Conservation (phyloP, 2,329 filamentous ascomycete species). For the Cyphellophora attinorum region DNA sequence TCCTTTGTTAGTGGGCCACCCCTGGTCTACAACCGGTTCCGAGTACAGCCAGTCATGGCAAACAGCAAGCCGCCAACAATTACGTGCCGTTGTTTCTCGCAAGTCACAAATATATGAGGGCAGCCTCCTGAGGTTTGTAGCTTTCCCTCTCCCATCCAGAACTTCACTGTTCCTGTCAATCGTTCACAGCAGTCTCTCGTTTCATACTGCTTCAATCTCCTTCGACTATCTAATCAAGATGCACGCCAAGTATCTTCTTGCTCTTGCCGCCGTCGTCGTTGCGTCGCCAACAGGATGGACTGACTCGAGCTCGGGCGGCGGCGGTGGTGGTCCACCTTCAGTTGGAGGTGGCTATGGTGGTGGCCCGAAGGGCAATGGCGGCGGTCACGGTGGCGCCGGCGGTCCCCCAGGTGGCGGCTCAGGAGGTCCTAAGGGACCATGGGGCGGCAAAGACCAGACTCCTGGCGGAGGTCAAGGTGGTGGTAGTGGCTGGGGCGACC, state of each 20-base stretch:
- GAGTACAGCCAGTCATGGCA: too few relatives aligned
- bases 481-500: slow-evolving; percentile 10
- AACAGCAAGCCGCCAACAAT: neutral
- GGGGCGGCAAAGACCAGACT: slow-evolving; percentile 11
- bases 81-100: neutral
- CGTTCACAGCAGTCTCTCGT: slow-evolving; percentile 1
- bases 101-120: neutral
- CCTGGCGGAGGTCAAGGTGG: slow-evolving; percentile 8
- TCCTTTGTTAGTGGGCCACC: too few relatives aligned
- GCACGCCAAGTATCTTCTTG: slow-evolving; percentile 14
- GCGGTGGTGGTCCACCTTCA: slow-evolving; percentile 2
- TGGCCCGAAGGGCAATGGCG: slow-evolving; percentile 2
- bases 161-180: neutral
- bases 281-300: slow-evolving; percentile 6
- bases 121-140: neutral
- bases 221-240: slow-evolving; percentile 7
- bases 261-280: slow-evolving; percentile 13
- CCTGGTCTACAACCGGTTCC: too few relatives aligned
- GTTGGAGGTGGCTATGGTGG: slow-evolving; percentile 5
- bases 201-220: neutral
- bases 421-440: slow-evolving; percentile 31
- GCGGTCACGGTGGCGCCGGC: slow-evolving; percentile 1
- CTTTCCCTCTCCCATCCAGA: neutral
- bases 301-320: neutral
- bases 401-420: neutral